A percentile compares a stretch with the other conserved stretches of the same genome.
phyloP scores from a whole-genome alignment of 208 protist genomes.

The Trypanosoma mega region DNA sequence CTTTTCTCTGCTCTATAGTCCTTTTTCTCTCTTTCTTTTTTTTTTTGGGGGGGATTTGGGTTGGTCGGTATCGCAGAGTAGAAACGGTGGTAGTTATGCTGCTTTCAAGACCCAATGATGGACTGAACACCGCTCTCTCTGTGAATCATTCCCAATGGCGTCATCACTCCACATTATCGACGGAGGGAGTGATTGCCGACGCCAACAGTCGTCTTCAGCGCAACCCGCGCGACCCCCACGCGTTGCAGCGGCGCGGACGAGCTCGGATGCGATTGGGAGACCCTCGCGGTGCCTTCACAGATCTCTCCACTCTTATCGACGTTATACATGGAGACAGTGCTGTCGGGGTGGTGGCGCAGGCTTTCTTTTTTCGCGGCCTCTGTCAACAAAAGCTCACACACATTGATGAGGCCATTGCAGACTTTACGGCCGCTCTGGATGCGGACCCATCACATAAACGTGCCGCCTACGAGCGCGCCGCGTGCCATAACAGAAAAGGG shows the following conservation, averaged over 20 bases:
- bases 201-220: conserved; percentile 24
- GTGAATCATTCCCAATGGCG: neutral
- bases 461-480: conserved; percentile 70
- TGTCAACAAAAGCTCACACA: conserved; percentile 51
- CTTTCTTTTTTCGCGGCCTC: conserved; percentile 46
- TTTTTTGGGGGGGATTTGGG: neutral
- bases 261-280: conserved; percentile 39
- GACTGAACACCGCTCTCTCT: neutral
- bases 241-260: conserved; percentile 37
- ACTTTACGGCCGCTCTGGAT: conserved; percentile 66
- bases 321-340: conserved; percentile 10
- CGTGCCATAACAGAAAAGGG: conserved; percentile 67
- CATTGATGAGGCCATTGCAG: conserved; percentile 53
- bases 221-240: conserved; percentile 21
- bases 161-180: conserved; percentile 18
- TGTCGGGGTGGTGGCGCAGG: conserved; percentile 1
- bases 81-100: neutral
- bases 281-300: conserved; percentile 34
- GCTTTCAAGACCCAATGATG: conserved; percentile 7
- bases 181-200: conserved; percentile 35
- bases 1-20: neutral
- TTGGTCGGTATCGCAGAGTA: neutral
- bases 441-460: conserved; percentile 42
- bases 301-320: conserved; percentile 40
- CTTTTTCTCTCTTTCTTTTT: neutral